These are phyloP conservation scores for Begonia masoniana DNA, from an alignment of 306 rosid genomes.

Conservation along the genomic window DNA sequence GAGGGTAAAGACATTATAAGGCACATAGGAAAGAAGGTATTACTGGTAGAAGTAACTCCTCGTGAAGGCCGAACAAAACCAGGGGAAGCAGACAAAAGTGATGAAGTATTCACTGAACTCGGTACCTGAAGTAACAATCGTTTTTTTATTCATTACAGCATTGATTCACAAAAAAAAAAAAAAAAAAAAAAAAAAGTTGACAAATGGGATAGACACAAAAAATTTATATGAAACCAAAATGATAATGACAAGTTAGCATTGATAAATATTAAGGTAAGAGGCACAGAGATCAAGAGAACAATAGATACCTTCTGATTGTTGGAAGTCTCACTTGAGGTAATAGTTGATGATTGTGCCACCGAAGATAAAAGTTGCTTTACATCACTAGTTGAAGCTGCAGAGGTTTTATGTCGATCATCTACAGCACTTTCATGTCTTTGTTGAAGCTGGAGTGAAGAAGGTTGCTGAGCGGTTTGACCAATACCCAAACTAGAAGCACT, in stretches of 20 bases:
- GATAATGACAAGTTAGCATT: too few species aligned
- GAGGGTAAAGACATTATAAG: conserved; percentile 7
- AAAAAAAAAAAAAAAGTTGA: background rate
- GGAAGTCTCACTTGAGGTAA: conserved; percentile 37
- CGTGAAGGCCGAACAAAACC: conserved; percentile 74
- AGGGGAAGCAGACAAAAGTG: conserved; percentile 56
- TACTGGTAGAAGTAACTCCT: conserved; percentile 62
- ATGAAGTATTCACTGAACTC: conserved; percentile 24
- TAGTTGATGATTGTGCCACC: conserved; percentile 41
- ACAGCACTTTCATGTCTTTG: conserved; percentile 58
- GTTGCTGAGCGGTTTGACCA: conserved; percentile 52
- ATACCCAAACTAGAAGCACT: conserved; percentile 33
- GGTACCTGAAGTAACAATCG: conserved; percentile 32
- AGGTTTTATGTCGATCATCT: conserved; percentile 56
- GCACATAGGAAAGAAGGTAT: conserved; percentile 10
- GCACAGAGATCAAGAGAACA: background rate
- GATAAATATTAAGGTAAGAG: background rate
- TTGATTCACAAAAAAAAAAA: conserved; percentile 3
- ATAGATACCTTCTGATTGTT: conserved; percentile 44
- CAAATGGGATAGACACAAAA: background rate
- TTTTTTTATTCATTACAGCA: background rate
- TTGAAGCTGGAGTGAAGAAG: conserved; percentile 51
- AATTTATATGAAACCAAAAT: too few species aligned
- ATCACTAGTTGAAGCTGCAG: conserved; percentile 39
- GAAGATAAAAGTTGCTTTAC: conserved; percentile 46